Evolutionary conservation across 179 eudicot genomes (phyloP), one percentile per base, ranked within the genome.

Genomic region (Silene vulgaris): DNA sequence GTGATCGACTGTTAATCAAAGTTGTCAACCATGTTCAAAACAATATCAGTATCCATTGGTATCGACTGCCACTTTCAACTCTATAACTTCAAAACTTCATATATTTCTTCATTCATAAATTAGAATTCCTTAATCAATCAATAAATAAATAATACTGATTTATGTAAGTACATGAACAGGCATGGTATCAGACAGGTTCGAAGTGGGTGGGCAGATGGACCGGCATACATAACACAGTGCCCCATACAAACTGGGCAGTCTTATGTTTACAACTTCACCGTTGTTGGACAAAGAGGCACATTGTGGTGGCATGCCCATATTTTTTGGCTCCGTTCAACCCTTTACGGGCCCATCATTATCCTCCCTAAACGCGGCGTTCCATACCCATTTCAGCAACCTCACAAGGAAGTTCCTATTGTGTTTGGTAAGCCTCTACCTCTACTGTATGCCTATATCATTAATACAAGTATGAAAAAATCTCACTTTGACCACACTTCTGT

Each of bases 121-220:
- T 3, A 11, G 7, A 67, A 21, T 30, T 26, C 6, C 11, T n/a
- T 21, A 50, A 5, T 29, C 16, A 57, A 16, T 21, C 14, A 45
- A 7, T 63, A n/a, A 5, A 23, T 23, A 23, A 23, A 23, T 23
- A 23, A 16, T 13, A 26, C 69, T 69, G 4, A 77, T 70, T 26
- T 13, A 61, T 30, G 71, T 62, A 14, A 29, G 0, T 66, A 21
- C 43, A 74, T 69, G 78, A 66, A 69, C 74, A 82, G 85, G 85
- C 85, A 79, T 65, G 83, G 85, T 7, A 59, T 82, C 14, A 69
- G 76, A 63, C 85, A 79, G 54, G 65, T 79, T 54, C 75, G 50
- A 57, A 82, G 81, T 14, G 85, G 82, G 23, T 82, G 85, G 85
- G 85, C 83, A 19, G 85, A 82, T 50, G 85, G 85, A 7, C 85